These are phyloP conservation scores for Elaeagnus macrophylla DNA, from an alignment of 306 rosid species.

Conservation along the genomic window DNA sequence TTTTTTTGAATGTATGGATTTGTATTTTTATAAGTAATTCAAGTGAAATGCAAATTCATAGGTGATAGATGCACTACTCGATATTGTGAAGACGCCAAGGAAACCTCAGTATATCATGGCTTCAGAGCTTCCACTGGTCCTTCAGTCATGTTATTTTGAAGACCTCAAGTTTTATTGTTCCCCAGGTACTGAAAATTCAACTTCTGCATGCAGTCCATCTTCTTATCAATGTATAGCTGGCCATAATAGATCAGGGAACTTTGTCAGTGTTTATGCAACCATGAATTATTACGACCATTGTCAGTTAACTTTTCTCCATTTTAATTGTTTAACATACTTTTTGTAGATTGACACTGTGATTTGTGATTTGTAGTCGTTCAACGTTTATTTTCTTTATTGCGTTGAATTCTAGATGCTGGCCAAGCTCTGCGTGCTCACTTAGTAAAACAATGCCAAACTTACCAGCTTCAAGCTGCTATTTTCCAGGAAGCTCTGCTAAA, in stretches of 20 bases:
- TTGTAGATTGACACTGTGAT: slow-evolving; percentile 2
- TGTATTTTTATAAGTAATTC: slow-evolving; percentile 7
- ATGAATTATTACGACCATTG: neutral
- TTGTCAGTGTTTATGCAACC: neutral
- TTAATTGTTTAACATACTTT: slow-evolving; percentile 2
- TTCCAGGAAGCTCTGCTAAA: slow-evolving; percentile 62
- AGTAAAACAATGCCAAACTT: slow-evolving; percentile 45
- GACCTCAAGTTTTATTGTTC: slow-evolving; percentile 62
- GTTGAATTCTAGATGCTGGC: slow-evolving; percentile 42
- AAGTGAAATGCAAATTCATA: slow-evolving; percentile 28
- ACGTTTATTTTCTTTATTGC: slow-evolving; percentile 15
- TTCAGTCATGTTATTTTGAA: slow-evolving; percentile 83
- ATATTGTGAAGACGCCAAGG: slow-evolving; percentile 43
- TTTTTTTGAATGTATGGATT: neutral
- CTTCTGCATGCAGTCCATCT: neutral
- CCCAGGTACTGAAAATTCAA: slow-evolving; percentile 42
- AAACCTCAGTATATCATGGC: slow-evolving; percentile 89
- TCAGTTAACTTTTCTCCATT: slow-evolving; percentile 7
- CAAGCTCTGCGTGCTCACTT: slow-evolving; percentile 52
- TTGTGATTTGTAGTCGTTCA: slow-evolving; percentile 1
- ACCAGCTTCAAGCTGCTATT: slow-evolving; percentile 77
- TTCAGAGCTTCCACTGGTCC: slow-evolving; percentile 77
- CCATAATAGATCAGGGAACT: neutral
- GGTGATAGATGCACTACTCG: slow-evolving; percentile 67
- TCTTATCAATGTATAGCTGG: neutral